A percentile compares a stretch with the other conserved stretches of the same genome.
Conservation (phyloP, 2,329 filamentous ascomycete species). For the Alternaria triticina region DNA sequence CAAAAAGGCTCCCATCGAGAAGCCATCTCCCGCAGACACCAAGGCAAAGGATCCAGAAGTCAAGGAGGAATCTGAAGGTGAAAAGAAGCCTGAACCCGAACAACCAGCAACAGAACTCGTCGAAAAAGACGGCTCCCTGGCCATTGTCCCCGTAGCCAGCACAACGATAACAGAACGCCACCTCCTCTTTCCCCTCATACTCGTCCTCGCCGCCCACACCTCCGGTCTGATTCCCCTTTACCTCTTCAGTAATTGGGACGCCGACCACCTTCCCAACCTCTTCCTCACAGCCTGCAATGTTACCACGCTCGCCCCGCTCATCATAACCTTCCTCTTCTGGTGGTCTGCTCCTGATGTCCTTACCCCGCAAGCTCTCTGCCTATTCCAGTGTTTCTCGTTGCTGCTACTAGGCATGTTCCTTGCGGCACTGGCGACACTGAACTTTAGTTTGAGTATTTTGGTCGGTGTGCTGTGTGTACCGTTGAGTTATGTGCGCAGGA, state of each 20-base stretch:
- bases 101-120: slow-evolving; percentile 34
- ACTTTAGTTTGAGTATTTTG: slow-evolving; percentile 89
- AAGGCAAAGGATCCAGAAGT: neutral
- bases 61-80: slow-evolving; percentile 26
- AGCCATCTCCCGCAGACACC: slow-evolving; percentile 59
- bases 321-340: slow-evolving; percentile 35
- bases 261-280: slow-evolving; percentile 46
- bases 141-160: slow-evolving; percentile 48
- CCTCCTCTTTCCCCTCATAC: slow-evolving; percentile 73
- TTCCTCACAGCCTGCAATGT: slow-evolving; percentile 43
- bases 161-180: slow-evolving; percentile 64
- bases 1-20: slow-evolving; percentile 48
- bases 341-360: slow-evolving; percentile 53
- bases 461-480: slow-evolving; percentile 81
- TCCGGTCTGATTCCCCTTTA: slow-evolving; percentile 82
- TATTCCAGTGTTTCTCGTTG: slow-evolving; percentile 91
- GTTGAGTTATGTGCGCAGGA: slow-evolving; percentile 71
- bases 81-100: slow-evolving; percentile 37
- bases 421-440: slow-evolving; percentile 89
- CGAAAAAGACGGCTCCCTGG: slow-evolving; percentile 42
- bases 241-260: slow-evolving; percentile 78
- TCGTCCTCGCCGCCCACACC: slow-evolving; percentile 76
- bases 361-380: slow-evolving; percentile 72
- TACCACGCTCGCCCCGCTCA: slow-evolving; percentile 41
- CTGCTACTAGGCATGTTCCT: slow-evolving; percentile 90